Base-by-base conservation (phyloP, 108 stramenopile genomes). In the Seminavis robusta region DNA sequence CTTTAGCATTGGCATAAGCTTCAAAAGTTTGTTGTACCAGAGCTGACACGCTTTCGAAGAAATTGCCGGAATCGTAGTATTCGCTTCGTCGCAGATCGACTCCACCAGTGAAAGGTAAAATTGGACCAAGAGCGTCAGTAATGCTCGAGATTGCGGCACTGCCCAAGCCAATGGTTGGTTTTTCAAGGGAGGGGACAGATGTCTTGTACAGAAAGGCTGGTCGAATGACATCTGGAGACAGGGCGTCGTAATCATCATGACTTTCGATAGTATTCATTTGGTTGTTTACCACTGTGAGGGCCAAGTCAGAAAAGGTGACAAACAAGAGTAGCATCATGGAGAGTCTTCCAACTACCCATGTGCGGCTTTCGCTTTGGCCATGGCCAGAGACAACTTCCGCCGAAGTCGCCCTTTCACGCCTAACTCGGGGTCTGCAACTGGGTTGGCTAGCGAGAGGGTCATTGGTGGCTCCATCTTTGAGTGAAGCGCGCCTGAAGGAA, bases 61-160 rank as follows among this genome's bases (percentile, higher is more conserved):
- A 52, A 7, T 46, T 49, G 31, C 55, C 61, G 8, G 61, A 50
- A 25, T 62, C 42, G 74, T 74, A 73, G 32, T 74, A 52, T 33
- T 72, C 69, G 39, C 70, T 71, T 45, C 69, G 16, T 32, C 74
- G 47, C 15, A 76, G 57, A 67, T 85, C 84, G 15, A 77, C 19
- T 4, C 76, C 76, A 37, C 78, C 79, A 24, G 74, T 55, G 48
- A 84, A 80, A 1, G 79, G 78, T 4, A 84, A 40, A 52, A 84
- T 75, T 1, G 83, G 83, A 17, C 65, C 54, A 23, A 84, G 48
- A 8, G 52, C 58, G 20, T 61, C 66, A 25, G 79, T 80, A 10
- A 84, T 47, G 15, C 67, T 71, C 0, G 66, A 52, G 27, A 84
- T 77, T 1, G 68, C 66, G 10, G 78, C 73, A 34, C 65, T 54